Percentiles rank a stretch among this genome's conserved stretches.
Conservation (phyloP, 176 grass and related monocot species). For the Avena insularis region DNA sequence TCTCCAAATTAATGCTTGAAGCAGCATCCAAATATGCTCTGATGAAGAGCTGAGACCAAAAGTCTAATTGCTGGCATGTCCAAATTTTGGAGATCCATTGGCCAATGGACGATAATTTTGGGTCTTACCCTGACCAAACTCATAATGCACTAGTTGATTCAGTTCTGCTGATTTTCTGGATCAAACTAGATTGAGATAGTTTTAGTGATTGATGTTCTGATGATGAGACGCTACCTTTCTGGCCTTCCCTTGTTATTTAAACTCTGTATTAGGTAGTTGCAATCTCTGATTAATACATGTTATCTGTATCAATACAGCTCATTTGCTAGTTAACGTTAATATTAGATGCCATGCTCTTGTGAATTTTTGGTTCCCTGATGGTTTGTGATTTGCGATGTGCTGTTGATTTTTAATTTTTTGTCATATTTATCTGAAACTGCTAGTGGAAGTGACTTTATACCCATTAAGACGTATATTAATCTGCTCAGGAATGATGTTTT, state of each 20-base stretch:
- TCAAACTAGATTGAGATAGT: no score
- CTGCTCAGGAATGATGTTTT: constrained; percentile 9
- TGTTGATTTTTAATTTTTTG: no score
- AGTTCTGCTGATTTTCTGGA: no score
- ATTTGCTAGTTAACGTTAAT: no score
- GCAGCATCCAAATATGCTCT: background rate
- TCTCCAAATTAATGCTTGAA: constrained; percentile 8
- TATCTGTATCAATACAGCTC: no score
- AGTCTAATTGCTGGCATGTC: background rate
- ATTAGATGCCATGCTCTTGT: background rate
- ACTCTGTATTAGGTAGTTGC: background rate
- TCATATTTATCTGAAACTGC: background rate
- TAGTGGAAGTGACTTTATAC: background rate
- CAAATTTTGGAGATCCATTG: background rate
- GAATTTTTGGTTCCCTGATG: background rate
- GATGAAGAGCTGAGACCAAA: background rate
- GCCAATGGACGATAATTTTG: background rate
- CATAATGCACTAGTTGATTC: no score
- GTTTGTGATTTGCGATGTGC: background rate
- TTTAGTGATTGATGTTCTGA: no score
- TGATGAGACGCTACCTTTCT: background rate
- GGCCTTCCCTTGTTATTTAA: background rate
- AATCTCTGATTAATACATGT: no score
- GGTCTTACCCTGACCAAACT: background rate
- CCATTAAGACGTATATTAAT: no score